Conservation (phyloP, 2,329 filamentous ascomycete species). For the Trichophyton schoenleinii region DNA sequence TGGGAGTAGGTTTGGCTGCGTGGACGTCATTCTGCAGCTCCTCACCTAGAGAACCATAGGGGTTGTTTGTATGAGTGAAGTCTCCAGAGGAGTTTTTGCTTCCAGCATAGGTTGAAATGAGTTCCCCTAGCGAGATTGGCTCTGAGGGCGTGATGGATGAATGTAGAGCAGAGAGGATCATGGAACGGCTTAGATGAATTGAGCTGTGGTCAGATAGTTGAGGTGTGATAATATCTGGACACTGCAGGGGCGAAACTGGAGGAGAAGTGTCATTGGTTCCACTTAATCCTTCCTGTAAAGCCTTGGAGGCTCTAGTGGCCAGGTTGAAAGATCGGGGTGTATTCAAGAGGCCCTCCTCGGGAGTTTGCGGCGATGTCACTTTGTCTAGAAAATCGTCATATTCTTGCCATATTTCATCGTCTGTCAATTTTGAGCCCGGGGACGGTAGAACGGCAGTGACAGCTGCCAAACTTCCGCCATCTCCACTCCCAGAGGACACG, state of each 20-base stretch:
- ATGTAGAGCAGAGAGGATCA: slow-evolving; percentile 39
- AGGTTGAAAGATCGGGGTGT: slow-evolving; percentile 21
- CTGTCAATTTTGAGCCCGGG: slow-evolving; percentile 49
- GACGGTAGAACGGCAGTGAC: slow-evolving; percentile 56
- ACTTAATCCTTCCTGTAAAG: slow-evolving; percentile 27
- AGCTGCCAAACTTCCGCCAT: slow-evolving; percentile 41
- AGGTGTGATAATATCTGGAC: slow-evolving; percentile 11
- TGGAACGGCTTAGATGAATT: slow-evolving; percentile 37
- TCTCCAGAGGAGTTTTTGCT: slow-evolving; percentile 16
- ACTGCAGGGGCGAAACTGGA: slow-evolving; percentile 14
- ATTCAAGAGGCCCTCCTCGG: slow-evolving; percentile 18
- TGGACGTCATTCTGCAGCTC: slow-evolving; percentile 4
- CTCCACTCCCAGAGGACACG: slow-evolving; percentile 47
- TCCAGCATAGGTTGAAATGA: slow-evolving; percentile 40
- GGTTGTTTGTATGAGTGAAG: background rate
- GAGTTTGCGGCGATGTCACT: slow-evolving; percentile 39
- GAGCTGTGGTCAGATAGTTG: slow-evolving; percentile 21
- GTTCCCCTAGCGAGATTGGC: slow-evolving; percentile 42
- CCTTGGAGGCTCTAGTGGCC: slow-evolving; percentile 28
- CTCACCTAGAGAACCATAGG: background rate
- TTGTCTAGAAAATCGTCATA: slow-evolving; percentile 80
- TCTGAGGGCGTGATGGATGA: slow-evolving; percentile 39
- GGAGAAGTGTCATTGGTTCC: slow-evolving; percentile 6
- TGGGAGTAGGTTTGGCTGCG: background rate
- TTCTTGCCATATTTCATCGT: slow-evolving; percentile 90